phyloP scores from a whole-genome alignment of 176 grass and related monocot species.

The Themeda triandra region DNA sequence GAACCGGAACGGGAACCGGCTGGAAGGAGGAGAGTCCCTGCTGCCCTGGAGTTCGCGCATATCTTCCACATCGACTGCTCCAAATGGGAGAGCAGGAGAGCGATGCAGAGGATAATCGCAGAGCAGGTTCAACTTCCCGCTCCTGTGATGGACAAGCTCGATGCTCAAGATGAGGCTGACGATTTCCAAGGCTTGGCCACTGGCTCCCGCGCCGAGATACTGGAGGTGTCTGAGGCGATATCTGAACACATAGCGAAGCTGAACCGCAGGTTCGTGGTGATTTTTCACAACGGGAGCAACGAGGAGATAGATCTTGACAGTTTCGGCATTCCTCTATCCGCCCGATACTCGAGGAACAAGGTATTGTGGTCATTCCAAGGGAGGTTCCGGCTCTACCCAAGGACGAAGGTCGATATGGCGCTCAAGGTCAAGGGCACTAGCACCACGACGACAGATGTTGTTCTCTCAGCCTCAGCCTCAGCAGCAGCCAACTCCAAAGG shows the following conservation, averaged over 20 bases:
- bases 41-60: too few species aligned
- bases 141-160: neutral
- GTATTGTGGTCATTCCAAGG: neutral
- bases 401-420: too few species aligned
- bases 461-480: too few species aligned
- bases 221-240: neutral
- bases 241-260: neutral
- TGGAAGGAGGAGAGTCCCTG: too few species aligned
- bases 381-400: neutral
- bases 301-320: conserved; percentile 2
- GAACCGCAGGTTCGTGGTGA: neutral
- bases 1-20: too few species aligned
- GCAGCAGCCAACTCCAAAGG: too few species aligned
- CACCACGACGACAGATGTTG: too few species aligned
- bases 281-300: neutral
- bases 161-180: neutral
- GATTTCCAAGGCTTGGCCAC: neutral
- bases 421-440: too few species aligned
- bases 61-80: conserved; percentile 11
- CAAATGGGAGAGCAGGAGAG: conserved; percentile 20
- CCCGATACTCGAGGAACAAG: neutral
- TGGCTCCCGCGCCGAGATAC: neutral
- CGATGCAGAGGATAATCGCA: neutral
- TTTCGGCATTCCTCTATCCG: neutral
- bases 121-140: neutral